A percentile compares a stretch with the other conserved stretches of the same genome.
phyloP scores from a whole-genome alignment of 108 stramenopile species.

The Fragilaria crotonensis region DNA sequence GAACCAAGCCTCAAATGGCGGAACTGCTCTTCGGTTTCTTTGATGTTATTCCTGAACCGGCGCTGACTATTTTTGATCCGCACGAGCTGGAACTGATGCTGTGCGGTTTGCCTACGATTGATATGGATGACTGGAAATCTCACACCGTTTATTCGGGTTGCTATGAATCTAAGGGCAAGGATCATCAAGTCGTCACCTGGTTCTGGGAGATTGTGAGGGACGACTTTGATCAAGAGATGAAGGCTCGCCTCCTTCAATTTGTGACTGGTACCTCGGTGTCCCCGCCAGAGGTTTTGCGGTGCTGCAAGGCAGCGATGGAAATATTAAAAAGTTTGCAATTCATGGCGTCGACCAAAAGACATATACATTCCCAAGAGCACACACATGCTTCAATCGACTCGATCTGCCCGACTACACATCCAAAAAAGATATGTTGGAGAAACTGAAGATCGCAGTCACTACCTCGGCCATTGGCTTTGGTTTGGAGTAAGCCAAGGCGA shows the following conservation, averaged over 20 bases:
- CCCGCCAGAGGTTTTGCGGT: slow-evolving; percentile 92
- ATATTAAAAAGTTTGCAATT: slow-evolving; percentile 91
- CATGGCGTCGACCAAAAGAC: slow-evolving; percentile 61
- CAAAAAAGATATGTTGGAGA: slow-evolving; percentile 66
- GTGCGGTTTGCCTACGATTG: slow-evolving; percentile 92
- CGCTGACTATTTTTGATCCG: slow-evolving; percentile 92
- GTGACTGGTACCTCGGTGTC: slow-evolving; percentile 94
- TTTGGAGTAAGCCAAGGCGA: slow-evolving; percentile 86
- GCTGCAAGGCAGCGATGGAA: slow-evolving; percentile 92
- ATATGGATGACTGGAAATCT: slow-evolving; percentile 85
- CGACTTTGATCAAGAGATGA: slow-evolving; percentile 89
- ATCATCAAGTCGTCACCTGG: slow-evolving; percentile 73
- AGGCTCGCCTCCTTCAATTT: slow-evolving; percentile 92
- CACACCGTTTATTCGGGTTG: slow-evolving; percentile 85
- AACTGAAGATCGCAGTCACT: slow-evolving; percentile 69
- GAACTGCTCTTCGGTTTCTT: slow-evolving; percentile 93
- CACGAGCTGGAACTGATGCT: slow-evolving; percentile 96
- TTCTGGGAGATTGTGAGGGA: slow-evolving; percentile 93
- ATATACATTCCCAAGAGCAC: slow-evolving; percentile 83
- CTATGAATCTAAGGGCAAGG: slow-evolving; percentile 42
- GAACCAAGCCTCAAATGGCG: slow-evolving; percentile 79
- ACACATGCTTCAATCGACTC: slow-evolving; percentile 96
- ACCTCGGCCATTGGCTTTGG: slow-evolving; percentile 77
- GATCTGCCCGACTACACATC: slow-evolving; percentile 77
- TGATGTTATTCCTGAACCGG: slow-evolving; percentile 92